Base-by-base conservation (phyloP, 2,329 filamentous ascomycete species). In the Cryphonectria naterciae region DNA sequence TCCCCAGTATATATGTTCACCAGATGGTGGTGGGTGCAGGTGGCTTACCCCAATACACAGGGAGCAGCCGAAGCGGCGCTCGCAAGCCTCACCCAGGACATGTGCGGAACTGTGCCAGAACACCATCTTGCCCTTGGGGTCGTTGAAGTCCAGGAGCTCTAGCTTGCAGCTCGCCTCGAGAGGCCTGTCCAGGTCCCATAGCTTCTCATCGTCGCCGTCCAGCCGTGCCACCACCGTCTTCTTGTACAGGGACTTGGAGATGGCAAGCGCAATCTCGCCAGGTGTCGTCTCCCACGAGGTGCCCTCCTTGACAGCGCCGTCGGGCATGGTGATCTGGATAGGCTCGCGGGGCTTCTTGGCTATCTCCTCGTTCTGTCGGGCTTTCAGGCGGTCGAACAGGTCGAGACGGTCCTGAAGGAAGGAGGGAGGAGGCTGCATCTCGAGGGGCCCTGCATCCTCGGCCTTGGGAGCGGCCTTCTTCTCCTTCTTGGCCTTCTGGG, bases 221-320 rank as follows among this genome's bases (percentile, higher is more conserved):
- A 98, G 88, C 78, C 90, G 90, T 61, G 95, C 91, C 77, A 99
- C 92, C 72, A 99, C 93, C 62, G 91, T 95, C 83, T 91, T 93
- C 86, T 94, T 94, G 83, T 89, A 93, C 77, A 92, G 88, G 79
- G 90, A 96, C 88, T 92, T 98, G 83, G 86, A 94, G 81, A 95
- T 97, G 77, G 86, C 88, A 82, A 89, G 92, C 74, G 89, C 89
- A 81, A 97, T 91, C 77, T 91, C 87, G 61, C 87, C 91, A 7
- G 96, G 96, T 22, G 94, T 97, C 75, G 94, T 98, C 84, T 97
- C 93, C 92, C 93, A 98, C 65, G 94, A 91, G 75, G 91, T 95
- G 74, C 93, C 96, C 74, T 88, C 82, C 78, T 91, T 88, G 76
- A 90, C 83, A 76, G 88, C 89, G 74, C 93, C 93, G 81, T 94